A percentile compares a stretch with the other conserved stretches of the same genome.
Conservation (phyloP, 805 yeast genomes). For the Candida ipomoeae region DNA sequence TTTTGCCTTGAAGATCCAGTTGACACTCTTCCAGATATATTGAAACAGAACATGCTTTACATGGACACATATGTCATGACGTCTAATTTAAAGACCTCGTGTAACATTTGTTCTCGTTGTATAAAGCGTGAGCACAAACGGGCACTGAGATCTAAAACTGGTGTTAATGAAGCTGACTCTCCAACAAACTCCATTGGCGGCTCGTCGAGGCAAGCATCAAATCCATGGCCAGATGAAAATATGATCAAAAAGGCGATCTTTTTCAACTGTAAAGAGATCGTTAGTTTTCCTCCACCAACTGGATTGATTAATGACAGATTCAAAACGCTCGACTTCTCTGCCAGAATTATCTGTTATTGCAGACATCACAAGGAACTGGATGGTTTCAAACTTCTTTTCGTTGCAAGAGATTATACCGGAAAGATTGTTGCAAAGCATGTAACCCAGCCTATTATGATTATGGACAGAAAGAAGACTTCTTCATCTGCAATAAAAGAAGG, state of each 20-base stretch:
- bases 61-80: slow-evolving; percentile 80
- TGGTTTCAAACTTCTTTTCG: slow-evolving; percentile 74
- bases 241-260: slow-evolving; percentile 79
- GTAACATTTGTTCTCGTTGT: slow-evolving; percentile 84
- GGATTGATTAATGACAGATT: slow-evolving; percentile 30
- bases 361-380: slow-evolving; percentile 88
- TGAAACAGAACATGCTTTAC: slow-evolving; percentile 53
- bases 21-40: slow-evolving; percentile 36
- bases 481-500: slow-evolving; percentile 19
- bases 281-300: slow-evolving; percentile 63
- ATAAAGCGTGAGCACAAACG: slow-evolving; percentile 90
- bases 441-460: slow-evolving; percentile 78
- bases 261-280: slow-evolving; percentile 85
- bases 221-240: slow-evolving; percentile 70
- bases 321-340: slow-evolving; percentile 46
- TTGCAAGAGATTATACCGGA: slow-evolving; percentile 58
- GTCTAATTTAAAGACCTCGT: slow-evolving; percentile 44
- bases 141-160: slow-evolving; percentile 86
- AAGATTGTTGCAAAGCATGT: slow-evolving; percentile 66
- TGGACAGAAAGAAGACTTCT: slow-evolving; percentile 82
- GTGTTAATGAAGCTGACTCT: slow-evolving; percentile 23
- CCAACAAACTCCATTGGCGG: slow-evolving; percentile 12
- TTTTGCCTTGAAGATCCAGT: slow-evolving; percentile 57
- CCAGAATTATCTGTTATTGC: slow-evolving; percentile 92
- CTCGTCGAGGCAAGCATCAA: slow-evolving; percentile 49